Evolutionary conservation across 2,329 filamentous ascomycete species (phyloP).

Genomic region (Fusarium lyarnte): DNA sequence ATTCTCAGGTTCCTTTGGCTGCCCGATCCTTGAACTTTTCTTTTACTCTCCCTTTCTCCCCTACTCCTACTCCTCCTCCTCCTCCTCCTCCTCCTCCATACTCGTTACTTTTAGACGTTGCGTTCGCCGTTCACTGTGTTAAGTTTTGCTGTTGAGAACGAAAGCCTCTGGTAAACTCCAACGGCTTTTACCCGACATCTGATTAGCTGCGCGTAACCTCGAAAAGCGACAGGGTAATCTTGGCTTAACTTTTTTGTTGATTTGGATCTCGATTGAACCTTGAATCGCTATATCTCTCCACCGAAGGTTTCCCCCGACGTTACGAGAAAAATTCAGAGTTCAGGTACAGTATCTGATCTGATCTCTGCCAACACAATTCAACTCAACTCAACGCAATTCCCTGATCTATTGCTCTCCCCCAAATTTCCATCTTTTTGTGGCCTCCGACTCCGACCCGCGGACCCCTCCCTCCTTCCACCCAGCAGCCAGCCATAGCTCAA

Average conservation of each 20-base stretch:
- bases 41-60: not conserved
- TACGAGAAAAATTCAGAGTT: not conserved
- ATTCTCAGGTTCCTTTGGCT: constrained; percentile 26
- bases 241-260: not conserved
- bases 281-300: constrained; percentile 12
- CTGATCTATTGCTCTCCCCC: constrained; percentile 3
- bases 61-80: not conserved
- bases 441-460: constrained; percentile 30
- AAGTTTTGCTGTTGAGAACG: constrained; percentile 5
- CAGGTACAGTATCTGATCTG: not conserved
- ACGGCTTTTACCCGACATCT: not conserved
- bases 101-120: not conserved
- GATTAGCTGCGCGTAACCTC: not conserved
- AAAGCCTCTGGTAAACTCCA: constrained; percentile 3
- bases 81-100: not conserved
- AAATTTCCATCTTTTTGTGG: constrained; percentile 22
- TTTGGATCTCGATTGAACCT: constrained; percentile 23
- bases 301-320: not conserved
- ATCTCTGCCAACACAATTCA: not conserved
- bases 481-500: constrained; percentile 21
- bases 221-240: constrained; percentile 11
- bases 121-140: not conserved
- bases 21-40: constrained; percentile 24
- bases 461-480: constrained; percentile 27
- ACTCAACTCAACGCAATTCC: constrained; percentile 1